Evolutionary conservation across 179 eudicot species (phyloP).

Genomic region (Spinacia oleracea): DNA sequence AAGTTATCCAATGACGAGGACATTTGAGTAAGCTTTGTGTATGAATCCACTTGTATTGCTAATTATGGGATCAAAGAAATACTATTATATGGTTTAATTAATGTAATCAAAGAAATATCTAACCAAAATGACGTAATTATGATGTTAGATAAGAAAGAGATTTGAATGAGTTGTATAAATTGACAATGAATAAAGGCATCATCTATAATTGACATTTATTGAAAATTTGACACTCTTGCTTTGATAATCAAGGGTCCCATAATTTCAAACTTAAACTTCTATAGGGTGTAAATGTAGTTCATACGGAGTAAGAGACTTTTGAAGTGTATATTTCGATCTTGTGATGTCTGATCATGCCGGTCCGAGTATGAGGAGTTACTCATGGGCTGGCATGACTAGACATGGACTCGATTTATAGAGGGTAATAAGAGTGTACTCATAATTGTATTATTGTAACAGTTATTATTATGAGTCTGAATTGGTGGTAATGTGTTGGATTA

Average conservation of each 20-base stretch:
- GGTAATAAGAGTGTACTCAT: too few relatives aligned
- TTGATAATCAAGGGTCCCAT: background rate
- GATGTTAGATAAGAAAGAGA: conserved; percentile 12
- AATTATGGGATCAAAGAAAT: conserved; percentile 6
- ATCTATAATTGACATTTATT: conserved; percentile 7
- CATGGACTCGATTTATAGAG: background rate
- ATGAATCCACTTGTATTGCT: conserved; percentile 25
- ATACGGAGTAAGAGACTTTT: too few relatives aligned
- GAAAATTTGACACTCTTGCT: background rate
- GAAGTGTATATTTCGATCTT: background rate
- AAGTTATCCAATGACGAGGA: conserved; percentile 25
- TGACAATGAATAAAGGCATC: conserved; percentile 13
- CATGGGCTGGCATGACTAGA: background rate
- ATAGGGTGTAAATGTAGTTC: background rate
- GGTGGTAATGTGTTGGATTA: background rate
- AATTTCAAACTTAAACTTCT: background rate
- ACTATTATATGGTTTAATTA: background rate
- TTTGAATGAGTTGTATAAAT: conserved; percentile 14
- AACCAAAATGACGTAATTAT: conserved; percentile 11
- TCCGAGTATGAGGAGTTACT: too few relatives aligned
- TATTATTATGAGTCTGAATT: too few relatives aligned
- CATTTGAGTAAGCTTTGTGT: conserved; percentile 19
- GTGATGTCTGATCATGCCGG: background rate
- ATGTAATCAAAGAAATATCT: background rate
- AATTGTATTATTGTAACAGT: too few relatives aligned